Percentiles rank a stretch among this genome's conserved stretches.
These are phyloP conservation scores for Fraxinus dipetala DNA, from an alignment of 305 asterid species.

Conservation along the genomic window DNA sequence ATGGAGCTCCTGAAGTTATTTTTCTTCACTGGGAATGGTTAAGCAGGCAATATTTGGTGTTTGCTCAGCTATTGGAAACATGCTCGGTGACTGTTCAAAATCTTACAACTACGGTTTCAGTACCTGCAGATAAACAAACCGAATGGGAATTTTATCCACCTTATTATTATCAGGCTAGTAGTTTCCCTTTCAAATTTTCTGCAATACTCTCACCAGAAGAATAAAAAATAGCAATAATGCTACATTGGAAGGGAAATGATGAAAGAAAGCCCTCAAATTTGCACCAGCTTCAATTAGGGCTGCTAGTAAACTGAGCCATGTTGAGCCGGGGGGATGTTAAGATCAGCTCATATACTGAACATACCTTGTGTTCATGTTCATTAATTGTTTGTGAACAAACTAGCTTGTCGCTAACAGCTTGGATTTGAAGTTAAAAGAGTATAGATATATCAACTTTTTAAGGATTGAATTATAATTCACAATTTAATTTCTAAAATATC, in stretches of 20 bases:
- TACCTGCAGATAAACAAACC: constrained; percentile 66
- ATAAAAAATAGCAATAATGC: neutral
- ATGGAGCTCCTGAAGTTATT: constrained; percentile 66
- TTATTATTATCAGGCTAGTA: constrained; percentile 75
- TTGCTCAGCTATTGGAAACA: constrained; percentile 86
- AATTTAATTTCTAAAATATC: neutral
- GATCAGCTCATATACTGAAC: neutral
- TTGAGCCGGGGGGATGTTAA: neutral
- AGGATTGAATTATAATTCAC: neutral
- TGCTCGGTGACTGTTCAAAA: constrained; percentile 52
- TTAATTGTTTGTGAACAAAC: neutral
- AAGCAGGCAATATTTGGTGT: constrained; percentile 82
- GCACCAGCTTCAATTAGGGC: neutral
- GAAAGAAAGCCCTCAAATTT: neutral
- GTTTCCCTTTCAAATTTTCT: constrained; percentile 6
- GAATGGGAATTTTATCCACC: constrained; percentile 84
- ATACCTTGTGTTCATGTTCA: neutral
- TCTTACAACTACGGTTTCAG: constrained; percentile 42
- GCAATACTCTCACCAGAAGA: neutral
- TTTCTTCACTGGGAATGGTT: constrained; percentile 99
- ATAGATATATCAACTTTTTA: neutral
- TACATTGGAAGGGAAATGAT: neutral
- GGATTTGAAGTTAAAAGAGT: neutral
- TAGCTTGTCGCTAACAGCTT: neutral
- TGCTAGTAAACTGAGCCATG: neutral